Percentiles rank a stretch among this genome's conserved stretches.
Evolutionary conservation across 441 rosid genomes (phyloP).

Genomic region (Euphorbia schlechtendalii): DNA sequence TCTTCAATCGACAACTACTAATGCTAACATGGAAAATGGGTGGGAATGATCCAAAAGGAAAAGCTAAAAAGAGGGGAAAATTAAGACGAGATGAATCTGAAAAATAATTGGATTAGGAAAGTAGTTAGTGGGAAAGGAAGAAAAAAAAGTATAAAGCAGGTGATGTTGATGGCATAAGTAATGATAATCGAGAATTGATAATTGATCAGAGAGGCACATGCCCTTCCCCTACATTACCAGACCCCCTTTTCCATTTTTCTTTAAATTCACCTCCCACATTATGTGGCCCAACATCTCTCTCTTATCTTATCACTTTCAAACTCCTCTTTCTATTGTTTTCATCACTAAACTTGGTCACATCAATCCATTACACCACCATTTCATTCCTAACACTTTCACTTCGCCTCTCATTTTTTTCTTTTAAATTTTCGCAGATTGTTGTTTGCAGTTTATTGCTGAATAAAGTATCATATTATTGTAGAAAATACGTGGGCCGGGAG

Average conservation of each 20-base stretch:
- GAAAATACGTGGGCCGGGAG: too few relatives aligned
- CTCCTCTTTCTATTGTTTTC: slow-evolving; percentile 18
- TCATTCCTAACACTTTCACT: too few relatives aligned
- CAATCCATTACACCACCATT: slow-evolving; percentile 18
- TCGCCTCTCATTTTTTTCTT: too few relatives aligned
- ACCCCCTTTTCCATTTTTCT: slow-evolving; percentile 14
- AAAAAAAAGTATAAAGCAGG: slow-evolving; percentile 23
- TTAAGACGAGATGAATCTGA: slow-evolving; percentile 37
- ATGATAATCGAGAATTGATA: slow-evolving; percentile 46
- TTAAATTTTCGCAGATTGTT: too few relatives aligned
- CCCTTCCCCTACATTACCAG: slow-evolving; percentile 33
- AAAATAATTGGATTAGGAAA: slow-evolving; percentile 33
- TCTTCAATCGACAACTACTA: too few relatives aligned
- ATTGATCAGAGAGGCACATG: too few relatives aligned
- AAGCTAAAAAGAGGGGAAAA: too few relatives aligned
- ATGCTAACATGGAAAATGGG: too few relatives aligned
- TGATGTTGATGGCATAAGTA: slow-evolving; percentile 39
- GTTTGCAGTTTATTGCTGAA: too few relatives aligned
- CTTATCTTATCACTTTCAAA: slow-evolving; percentile 34
- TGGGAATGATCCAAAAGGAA: too few relatives aligned
- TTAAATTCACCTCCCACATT: slow-evolving; percentile 14
- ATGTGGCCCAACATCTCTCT: slow-evolving; percentile 42
- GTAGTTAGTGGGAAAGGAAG: slow-evolving; percentile 11
- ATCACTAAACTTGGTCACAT: slow-evolving; percentile 51
- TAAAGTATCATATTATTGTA: too few relatives aligned